Evolutionary conservation across 305 asterid genomes (phyloP), one percentile per base, ranked within the genome.

Genomic region (Fraxinus dipetala): DNA sequence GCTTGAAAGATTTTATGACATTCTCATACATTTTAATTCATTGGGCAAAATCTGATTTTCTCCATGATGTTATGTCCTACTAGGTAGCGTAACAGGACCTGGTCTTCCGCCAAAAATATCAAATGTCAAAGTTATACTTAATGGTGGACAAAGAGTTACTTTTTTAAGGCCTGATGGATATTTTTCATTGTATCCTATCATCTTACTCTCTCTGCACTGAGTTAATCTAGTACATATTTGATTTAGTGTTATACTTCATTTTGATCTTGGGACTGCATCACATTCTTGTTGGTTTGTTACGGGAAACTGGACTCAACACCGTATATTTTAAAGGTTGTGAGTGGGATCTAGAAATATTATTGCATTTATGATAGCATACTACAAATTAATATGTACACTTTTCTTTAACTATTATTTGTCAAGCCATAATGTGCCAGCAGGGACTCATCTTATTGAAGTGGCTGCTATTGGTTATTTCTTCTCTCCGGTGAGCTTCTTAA

Each of bases 361-460:
- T 87, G 54, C 73, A 30, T 76, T 80, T 84, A 38, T 85, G 81
- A 69, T 30, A 16, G 34, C 76, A n/a, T 65, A 77, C 38, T 40
- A 79, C 63, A 70, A 80, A 80, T 85, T 72, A 14, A 67, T 51
- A 80, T 54, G 32, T 14, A 26, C 30, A 75, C 76, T 84, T 56
- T 89, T 90, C 93, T 88, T 92, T 92, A 89, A 92, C 89, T 78
- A 59, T 79, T 73, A 54, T 77, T 72, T 80, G 84, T 80, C 84
- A 78, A 95, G 99, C 94, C 97, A 95, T 83, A 88, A 94, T 83
- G 97, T 95, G 84, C 93, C 96, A 16, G 98, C 99, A 72, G 99
- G 98, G 83, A 95, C 99, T 80, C 98, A 95, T 90, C 98, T 95
- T 73, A 93, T 95, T 82, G 99, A 95, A 88, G 97, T 95, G 84